Evolutionary conservation across 2,329 filamentous ascomycete genomes (phyloP), one percentile per base, ranked within the genome.

Genomic region (Colletotrichum sp.): DNA sequence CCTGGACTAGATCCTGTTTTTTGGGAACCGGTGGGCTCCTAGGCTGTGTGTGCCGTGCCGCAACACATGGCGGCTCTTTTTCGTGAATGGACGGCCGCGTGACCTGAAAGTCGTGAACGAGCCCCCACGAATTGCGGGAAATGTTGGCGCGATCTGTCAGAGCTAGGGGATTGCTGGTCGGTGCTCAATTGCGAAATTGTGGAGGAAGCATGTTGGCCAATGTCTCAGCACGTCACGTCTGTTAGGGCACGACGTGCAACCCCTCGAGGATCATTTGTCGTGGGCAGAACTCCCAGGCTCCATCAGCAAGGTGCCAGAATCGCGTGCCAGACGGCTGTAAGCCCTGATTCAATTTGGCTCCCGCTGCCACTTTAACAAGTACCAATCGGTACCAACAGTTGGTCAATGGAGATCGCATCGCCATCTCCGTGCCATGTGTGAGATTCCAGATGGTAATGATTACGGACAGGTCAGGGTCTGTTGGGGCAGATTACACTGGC

Each of bases 401-500:
- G 63, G 52, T 21, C 63, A 72, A 67, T 58, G 69, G 57, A 67
- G 68, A 67, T 75, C 63, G 60, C 48, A 66, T 76, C 74, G 58
- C 74, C 74, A 69, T 69, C 28, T 61, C 70, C 70, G 64, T 38
- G 21, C 38, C 38, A 43, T 67, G 30, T 63, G 48, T 16, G 48
- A 36, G n/a, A 60, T 64, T 61, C 48, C 64, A 67, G 64, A 65
- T 65, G 71, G 65, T 43, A 72, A 69, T 66, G 24, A 71, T 66
- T 55, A 70, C 67, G 34, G 67, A 63, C 28, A 52, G 71, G 36
- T 24, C 64, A 68, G 65, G 74, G 65, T 32, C 70, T 43, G n/a
- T 60, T 69, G 71, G 70, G 74, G 70, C 74, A 76, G 70, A 76
- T 76, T 74, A 74, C 74, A 64, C 48, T 60, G 71, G 34, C 34